phyloP scores from a whole-genome alignment of 1,284 basidiomycete genomes.

The Sporisorium sorghi region DNA sequence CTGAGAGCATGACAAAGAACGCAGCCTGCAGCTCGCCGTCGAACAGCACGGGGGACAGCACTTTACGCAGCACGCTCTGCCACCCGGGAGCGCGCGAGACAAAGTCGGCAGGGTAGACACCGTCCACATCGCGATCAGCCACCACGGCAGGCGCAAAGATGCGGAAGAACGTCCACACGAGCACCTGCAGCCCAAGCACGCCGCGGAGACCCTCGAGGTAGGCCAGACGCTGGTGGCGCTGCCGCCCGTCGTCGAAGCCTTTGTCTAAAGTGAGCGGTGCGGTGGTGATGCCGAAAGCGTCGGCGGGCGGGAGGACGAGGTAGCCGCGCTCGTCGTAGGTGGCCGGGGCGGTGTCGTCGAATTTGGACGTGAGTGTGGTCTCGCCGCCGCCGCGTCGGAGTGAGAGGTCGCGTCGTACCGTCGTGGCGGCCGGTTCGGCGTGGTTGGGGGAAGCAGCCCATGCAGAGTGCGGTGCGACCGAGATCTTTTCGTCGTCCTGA shows the following conservation, averaged over 20 bases:
- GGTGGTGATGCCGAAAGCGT: constrained; percentile 36
- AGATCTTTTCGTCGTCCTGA: constrained; percentile 26
- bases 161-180: constrained; percentile 60
- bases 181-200: constrained; percentile 50
- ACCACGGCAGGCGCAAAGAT: constrained; percentile 60
- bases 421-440: not conserved
- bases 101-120: constrained; percentile 48
- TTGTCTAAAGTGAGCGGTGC: constrained; percentile 19
- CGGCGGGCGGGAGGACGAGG: constrained; percentile 26
- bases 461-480: constrained; percentile 14
- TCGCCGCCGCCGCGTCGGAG: constrained; percentile 10
- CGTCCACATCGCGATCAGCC: constrained; percentile 45
- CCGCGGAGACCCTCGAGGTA: constrained; percentile 56
- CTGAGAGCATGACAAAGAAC: constrained; percentile 55
- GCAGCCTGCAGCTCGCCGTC: constrained; percentile 54
- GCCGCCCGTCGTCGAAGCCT: constrained; percentile 40
- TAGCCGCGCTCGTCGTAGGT: constrained; percentile 38
- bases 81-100: constrained; percentile 25
- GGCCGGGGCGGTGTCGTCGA: not conserved
- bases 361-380: constrained; percentile 19
- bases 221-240: constrained; percentile 12
- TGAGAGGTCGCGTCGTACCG: constrained; percentile 20
- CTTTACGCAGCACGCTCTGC: constrained; percentile 54
- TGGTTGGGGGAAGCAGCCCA: not conserved
- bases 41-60: constrained; percentile 49